phyloP scores from a whole-genome alignment of 768 basidiomycete genomes.

The Xerocomellus dryophilus region DNA sequence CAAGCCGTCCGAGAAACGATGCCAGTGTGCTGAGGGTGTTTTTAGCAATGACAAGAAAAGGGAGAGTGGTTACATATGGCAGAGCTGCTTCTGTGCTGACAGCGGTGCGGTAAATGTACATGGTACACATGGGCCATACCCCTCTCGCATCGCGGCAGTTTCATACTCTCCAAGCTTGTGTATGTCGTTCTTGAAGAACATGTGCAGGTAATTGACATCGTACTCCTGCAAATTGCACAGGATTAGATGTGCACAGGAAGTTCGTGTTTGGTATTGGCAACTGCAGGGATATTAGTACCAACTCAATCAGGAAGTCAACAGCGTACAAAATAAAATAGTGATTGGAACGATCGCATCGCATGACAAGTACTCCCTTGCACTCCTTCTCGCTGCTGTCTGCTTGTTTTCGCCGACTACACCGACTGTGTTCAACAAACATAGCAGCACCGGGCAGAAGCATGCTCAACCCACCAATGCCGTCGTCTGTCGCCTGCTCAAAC shows the following conservation, averaged over 20 bases:
- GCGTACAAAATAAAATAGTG: background rate
- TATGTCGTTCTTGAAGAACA: background rate
- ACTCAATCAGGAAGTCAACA: background rate
- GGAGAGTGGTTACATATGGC: background rate
- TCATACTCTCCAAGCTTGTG: background rate
- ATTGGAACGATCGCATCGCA: background rate
- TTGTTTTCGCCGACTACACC: background rate
- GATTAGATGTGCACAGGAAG: background rate
- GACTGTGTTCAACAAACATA: background rate
- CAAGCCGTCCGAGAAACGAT: background rate
- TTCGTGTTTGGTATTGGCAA: background rate
- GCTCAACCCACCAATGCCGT: background rate
- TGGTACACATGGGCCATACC: background rate
- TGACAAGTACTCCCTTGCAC: background rate
- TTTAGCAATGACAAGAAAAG: background rate
- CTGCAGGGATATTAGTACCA: background rate
- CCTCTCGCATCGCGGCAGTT: background rate
- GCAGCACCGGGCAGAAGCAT: background rate
- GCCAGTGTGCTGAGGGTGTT: background rate
- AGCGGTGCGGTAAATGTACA: background rate
- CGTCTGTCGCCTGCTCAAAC: background rate
- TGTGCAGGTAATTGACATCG: background rate
- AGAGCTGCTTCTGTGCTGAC: background rate
- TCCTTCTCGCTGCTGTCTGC: background rate
- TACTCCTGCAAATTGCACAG: constrained; percentile 6